A percentile compares a stretch with the other conserved stretches of the same genome.
Evolutionary conservation across 108 stramenopile genomes (phyloP).

Genomic region (Seminavis robusta): DNA sequence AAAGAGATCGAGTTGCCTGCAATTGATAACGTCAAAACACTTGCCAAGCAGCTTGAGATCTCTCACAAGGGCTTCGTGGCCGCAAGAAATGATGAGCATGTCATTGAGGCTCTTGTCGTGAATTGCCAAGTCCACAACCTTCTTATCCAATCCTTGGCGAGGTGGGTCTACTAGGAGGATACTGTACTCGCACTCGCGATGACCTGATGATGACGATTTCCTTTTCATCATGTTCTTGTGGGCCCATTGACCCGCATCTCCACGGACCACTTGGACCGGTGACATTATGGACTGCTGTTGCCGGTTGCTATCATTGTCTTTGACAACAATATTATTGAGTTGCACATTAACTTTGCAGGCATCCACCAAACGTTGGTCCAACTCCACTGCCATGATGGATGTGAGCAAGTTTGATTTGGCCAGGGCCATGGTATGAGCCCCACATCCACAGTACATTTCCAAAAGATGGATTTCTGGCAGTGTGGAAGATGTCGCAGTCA

Average conservation of each 20-base stretch:
- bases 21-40: conserved; percentile 47
- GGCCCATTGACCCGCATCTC: conserved; percentile 66
- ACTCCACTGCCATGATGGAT: conserved; percentile 56
- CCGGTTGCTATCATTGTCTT: conserved; percentile 1
- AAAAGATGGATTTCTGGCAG: conserved; percentile 24
- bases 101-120: not conserved
- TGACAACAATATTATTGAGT: conserved; percentile 28
- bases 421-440: conserved; percentile 76
- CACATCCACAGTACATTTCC: conserved; percentile 81
- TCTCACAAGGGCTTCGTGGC: conserved; percentile 52
- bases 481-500: not conserved
- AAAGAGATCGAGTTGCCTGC: conserved; percentile 66
- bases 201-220: not conserved
- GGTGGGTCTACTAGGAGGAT: conserved; percentile 78
- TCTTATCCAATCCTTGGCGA: conserved; percentile 42
- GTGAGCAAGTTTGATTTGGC: conserved; percentile 41
- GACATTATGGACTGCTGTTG: conserved; percentile 5
- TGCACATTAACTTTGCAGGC: conserved; percentile 53
- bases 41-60: conserved; percentile 46
- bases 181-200: conserved; percentile 30
- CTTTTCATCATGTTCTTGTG: not conserved
- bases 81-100: conserved; percentile 71
- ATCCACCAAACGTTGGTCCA: conserved; percentile 60
- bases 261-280: conserved; percentile 12
- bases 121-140: conserved; percentile 60